Evolutionary conservation across 139 green algal species (phyloP).

Genomic region (Tetraselmis chui): DNA sequence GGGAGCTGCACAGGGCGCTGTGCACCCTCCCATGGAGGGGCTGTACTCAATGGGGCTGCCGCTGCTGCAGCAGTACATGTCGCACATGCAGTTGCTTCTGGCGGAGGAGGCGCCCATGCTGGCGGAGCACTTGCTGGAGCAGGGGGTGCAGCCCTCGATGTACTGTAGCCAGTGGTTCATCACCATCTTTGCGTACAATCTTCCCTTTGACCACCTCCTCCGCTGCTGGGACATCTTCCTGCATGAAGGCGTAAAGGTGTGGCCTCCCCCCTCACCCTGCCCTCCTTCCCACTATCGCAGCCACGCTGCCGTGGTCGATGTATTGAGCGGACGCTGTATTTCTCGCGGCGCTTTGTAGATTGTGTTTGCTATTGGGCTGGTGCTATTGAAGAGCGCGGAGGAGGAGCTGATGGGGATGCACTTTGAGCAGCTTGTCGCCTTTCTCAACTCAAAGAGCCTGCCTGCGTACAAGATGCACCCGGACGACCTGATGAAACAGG

Average conservation of each 20-base stretch:
- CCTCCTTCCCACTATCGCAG: neutral
- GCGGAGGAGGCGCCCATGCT: slow-evolving; percentile 44
- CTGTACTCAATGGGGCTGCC: slow-evolving; percentile 68
- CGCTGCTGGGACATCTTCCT: neutral
- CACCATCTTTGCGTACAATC: slow-evolving; percentile 40
- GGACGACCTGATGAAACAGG: neutral
- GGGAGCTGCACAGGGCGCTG: neutral
- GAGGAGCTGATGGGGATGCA: slow-evolving; percentile 34
- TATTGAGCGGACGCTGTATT: neutral
- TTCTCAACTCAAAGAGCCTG: slow-evolving; percentile 22
- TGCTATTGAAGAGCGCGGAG: slow-evolving; percentile 49
- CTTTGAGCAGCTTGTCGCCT: slow-evolving; percentile 46
- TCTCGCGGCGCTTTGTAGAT: slow-evolving; percentile 9
- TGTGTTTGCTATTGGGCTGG: slow-evolving; percentile 65
- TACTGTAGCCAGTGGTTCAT: slow-evolving; percentile 51
- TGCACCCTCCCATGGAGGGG: slow-evolving; percentile 48
- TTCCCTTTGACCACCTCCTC: slow-evolving; percentile 28
- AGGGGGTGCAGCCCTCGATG: slow-evolving; percentile 24
- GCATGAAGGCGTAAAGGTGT: neutral
- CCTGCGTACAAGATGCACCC: neutral
- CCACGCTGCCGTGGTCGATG: neutral
- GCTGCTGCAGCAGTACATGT: slow-evolving; percentile 68
- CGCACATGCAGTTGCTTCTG: slow-evolving; percentile 34
- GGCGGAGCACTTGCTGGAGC: slow-evolving; percentile 35
- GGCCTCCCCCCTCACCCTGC: neutral